Base-by-base conservation (phyloP, 306 rosid genomes). In the Crataegus laevigata region DNA sequence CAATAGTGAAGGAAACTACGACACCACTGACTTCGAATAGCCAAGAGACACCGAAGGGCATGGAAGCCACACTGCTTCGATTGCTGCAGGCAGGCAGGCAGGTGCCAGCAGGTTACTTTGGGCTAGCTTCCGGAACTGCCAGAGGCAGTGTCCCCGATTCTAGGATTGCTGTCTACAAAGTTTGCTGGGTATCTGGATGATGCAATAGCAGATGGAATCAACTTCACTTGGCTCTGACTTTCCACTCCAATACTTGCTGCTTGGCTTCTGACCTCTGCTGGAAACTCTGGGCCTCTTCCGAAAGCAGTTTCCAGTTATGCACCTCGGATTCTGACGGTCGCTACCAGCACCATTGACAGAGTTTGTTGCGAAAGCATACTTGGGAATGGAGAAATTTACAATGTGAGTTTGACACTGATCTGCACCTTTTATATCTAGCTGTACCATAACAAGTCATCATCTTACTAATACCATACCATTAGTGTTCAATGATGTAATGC, bases 1-100 rank as follows among this genome's bases (percentile, higher is more conserved):
- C 80, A 58, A 65, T 17, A 34, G 75, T 0, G 66, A 68, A 0
- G 73, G 11, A 14, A 0, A 0, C 64, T 47, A 69, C 8, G 79
- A 50, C 32, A 18, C 30, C 32, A 75, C 22, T 8, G 84, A 84
- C 71, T 21, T 84, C 77, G 38, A 76, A 64, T 80, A 79, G 50
- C 84, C 86, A 51, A 67, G 84, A 64, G 86, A 79, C 66, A 57
- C 76, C 50, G 7, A 26, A 14, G 86, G 81, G 15, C 76, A 83
- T 62, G 84, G 84, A 71, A 76, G 63, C 52, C 84, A 79, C 58
- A 76, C 84, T 3, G 80, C 86, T 38, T 83, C 79, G 4, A 83
- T 69, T 6, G 86, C 84, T 19, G 81, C 84, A 5, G 86, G 84
- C 34, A n/a, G 86, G 84, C 34, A n/a, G 81, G 26, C 73, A 76